Evolutionary conservation across 495 filamentous ascomycete species (phyloP).

Genomic region (Hyaloscypha variabilis): DNA sequence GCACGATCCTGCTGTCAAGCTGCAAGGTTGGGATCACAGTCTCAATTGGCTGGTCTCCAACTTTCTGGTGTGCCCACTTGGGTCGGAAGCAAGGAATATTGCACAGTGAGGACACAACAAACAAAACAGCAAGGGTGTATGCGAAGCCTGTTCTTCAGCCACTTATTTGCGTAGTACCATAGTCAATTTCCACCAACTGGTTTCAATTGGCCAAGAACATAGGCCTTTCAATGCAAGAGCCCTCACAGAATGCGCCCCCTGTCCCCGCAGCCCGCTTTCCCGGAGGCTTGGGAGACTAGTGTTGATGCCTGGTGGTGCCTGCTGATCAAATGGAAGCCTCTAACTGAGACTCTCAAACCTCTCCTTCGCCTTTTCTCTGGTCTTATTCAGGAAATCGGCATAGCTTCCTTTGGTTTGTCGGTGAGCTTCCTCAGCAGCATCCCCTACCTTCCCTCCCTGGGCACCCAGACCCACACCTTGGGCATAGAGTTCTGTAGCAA

Average conservation of each 20-base stretch:
- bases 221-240: background rate
- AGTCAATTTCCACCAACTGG: background rate
- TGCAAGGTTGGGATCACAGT: background rate
- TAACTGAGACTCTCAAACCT: constrained; percentile 59
- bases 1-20: background rate
- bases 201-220: background rate
- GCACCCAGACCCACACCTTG: constrained; percentile 87
- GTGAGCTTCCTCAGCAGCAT: constrained; percentile 78
- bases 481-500: constrained; percentile 77
- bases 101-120: background rate
- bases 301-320: too few relatives aligned
- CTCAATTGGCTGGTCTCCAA: background rate
- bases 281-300: too few relatives aligned
- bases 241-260: background rate
- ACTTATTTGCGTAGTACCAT: background rate
- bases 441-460: constrained; percentile 79
- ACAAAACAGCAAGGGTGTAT: background rate
- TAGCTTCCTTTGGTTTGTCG: constrained; percentile 71
- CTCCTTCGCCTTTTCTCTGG: constrained; percentile 77
- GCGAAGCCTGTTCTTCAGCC: background rate
- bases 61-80: background rate
- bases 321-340: background rate
- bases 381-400: constrained; percentile 75
- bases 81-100: background rate
- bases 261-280: background rate